A percentile compares a stretch with the other conserved stretches of the same genome.
Conservation (phyloP, 129 eudicot genomes). For the Dittrichia graveolens region DNA sequence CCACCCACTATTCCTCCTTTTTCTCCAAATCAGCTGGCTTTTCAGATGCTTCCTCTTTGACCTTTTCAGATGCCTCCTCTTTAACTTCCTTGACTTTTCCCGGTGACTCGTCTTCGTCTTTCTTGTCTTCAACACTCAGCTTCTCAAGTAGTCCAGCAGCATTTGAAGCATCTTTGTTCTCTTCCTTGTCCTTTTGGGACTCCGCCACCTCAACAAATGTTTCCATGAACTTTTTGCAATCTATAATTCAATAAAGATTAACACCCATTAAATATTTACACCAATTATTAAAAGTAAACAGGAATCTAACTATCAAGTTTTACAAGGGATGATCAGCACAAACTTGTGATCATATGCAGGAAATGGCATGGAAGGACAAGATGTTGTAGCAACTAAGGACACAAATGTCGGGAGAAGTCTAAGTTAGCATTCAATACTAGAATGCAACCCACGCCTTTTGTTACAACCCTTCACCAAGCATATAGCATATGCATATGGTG, state of each 20-base stretch:
- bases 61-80: background rate
- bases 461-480: slow-evolving; percentile 73
- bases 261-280: background rate
- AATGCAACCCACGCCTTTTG: slow-evolving; percentile 91
- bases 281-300: background rate
- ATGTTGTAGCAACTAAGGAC: slow-evolving; percentile 19
- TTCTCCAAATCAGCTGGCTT: slow-evolving; percentile 33
- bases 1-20: slow-evolving; percentile 33
- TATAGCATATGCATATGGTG: slow-evolving; percentile 35
- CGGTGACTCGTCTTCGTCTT: slow-evolving; percentile 14
- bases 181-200: slow-evolving; percentile 59
- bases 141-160: slow-evolving; percentile 74
- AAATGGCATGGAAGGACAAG: slow-evolving; percentile 33
- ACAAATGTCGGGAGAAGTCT: slow-evolving; percentile 76
- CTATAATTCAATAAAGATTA: slow-evolving; percentile 27
- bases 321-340: slow-evolving; percentile 57
- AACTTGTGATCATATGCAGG: slow-evolving; percentile 68
- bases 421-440: slow-evolving; percentile 86
- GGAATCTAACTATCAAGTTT: no score
- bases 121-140: slow-evolving; percentile 53
- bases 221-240: slow-evolving; percentile 72
- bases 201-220: slow-evolving; percentile 68
- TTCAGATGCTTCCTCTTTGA: no score
- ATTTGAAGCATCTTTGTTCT: slow-evolving; percentile 53
- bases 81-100: slow-evolving; percentile 26